Evolutionary conservation across 2,329 filamentous ascomycete species (phyloP).

Genomic region (Beauveria brongniartii): DNA sequence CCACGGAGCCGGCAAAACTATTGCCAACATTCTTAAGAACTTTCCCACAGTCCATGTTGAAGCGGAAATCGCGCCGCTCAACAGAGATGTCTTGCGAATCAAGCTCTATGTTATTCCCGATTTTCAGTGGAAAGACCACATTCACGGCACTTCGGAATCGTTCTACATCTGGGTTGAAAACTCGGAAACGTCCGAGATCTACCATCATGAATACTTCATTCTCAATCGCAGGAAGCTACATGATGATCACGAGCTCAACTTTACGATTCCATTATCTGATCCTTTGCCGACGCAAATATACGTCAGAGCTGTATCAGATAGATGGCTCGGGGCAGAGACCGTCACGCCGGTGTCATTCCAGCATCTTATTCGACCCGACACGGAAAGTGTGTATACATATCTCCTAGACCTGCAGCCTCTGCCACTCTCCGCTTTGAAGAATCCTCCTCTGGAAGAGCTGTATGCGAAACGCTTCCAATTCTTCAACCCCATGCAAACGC

Average conservation of each 20-base stretch:
- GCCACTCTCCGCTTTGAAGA: constrained; percentile 78
- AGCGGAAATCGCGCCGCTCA: constrained; percentile 89
- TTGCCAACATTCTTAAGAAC: constrained; percentile 74
- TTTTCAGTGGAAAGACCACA: constrained; percentile 87
- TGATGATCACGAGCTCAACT: constrained; percentile 95
- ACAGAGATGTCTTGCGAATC: constrained; percentile 89
- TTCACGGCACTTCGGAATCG: constrained; percentile 89
- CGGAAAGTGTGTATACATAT: constrained; percentile 94
- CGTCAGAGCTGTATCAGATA: constrained; percentile 85
- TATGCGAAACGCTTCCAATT: constrained; percentile 86
- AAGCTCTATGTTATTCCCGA: constrained; percentile 79
- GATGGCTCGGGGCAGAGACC: constrained; percentile 94
- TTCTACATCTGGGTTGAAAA: constrained; percentile 99
- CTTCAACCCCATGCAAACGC: constrained; percentile 99
- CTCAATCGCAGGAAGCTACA: constrained; percentile 81
- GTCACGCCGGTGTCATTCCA: constrained; percentile 95
- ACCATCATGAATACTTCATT: constrained; percentile 96
- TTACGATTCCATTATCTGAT: constrained; percentile 91
- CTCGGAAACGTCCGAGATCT: constrained; percentile 94
- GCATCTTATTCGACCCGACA: constrained; percentile 93
- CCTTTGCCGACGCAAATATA: constrained; percentile 94
- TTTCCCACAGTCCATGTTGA: constrained; percentile 90
- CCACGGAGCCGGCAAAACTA: constrained; percentile 72
- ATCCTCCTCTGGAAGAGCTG: constrained; percentile 76
- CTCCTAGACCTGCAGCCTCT: constrained; percentile 85